phyloP scores from a whole-genome alignment of 768 basidiomycete genomes.

The Leucogyrophana mollusca region DNA sequence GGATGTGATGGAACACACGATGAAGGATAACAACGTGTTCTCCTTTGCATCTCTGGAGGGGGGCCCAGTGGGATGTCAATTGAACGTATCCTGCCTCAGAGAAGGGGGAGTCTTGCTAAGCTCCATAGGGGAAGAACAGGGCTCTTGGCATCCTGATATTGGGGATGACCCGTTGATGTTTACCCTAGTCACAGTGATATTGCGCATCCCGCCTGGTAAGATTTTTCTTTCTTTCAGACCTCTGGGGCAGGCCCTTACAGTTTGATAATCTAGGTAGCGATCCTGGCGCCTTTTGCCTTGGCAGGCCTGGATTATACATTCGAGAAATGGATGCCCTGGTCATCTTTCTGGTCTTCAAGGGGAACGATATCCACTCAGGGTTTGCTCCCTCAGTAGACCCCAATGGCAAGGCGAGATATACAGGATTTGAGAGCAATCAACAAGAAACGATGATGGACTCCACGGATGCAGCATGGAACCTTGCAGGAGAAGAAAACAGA shows the following conservation, averaged over 20 bases:
- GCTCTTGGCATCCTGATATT: conserved; percentile 8
- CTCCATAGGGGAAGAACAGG: conserved; percentile 4
- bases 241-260: background rate
- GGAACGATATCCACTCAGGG: conserved; percentile 12
- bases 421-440: no score
- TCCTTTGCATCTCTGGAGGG: no score
- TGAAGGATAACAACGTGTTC: no score
- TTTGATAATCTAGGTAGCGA: conserved; percentile 5
- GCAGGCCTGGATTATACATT: conserved; percentile 7
- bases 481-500: no score
- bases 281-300: conserved; percentile 5
- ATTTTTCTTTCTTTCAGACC: background rate
- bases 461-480: no score
- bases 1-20: no score
- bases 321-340: background rate
- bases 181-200: conserved; percentile 3
- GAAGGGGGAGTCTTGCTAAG: background rate
- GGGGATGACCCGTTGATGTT: conserved; percentile 3
- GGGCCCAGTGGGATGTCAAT: no score
- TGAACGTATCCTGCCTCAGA: background rate
- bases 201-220: conserved; percentile 9
- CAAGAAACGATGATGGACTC: no score
- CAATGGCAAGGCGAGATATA: background rate
- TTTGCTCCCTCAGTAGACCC: conserved; percentile 1
- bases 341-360: conserved; percentile 8